Evolutionary conservation across 257 asterid species (phyloP), one percentile per base, ranked within the genome.

Genomic region (Solanum medicagineum): DNA sequence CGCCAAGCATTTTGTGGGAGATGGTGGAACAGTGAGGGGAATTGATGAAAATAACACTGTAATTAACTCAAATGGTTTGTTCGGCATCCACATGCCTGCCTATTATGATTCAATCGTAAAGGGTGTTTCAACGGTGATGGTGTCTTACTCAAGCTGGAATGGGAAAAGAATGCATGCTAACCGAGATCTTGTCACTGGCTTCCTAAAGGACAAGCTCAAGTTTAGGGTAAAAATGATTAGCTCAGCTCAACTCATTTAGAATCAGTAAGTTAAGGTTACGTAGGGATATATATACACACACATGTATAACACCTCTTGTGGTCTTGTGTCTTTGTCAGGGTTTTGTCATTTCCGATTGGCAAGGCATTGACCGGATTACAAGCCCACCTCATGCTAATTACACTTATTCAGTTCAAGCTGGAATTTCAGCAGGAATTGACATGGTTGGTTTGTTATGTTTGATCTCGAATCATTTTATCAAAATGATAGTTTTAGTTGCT

Each of bases 1-100:
- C 7, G 90, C 92, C 26, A 89, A 89, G 65, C 90, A 89, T 36
- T 89, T 84, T 69, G 90, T 89, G 13, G 92, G 90, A 8, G 92
- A 89, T 80, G 92, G 92, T 7, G 92, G 92, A 6, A 89, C 92
- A 1, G 69, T 53, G 22, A 87, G 65, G 6, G 90, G 92, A 22
- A 89, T 86, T 51, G 86, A 89, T 60, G 90, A 87, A 85, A 82
- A 87, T 32, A 79, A 87, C 44, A 89, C 90, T 4, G 51, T 89
- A 57, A 84, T 69, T 36, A 85, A 82, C 71, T 65, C 87, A 86
- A n/a, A 86, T 10, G 88, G 81, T 12, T 85, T 89, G 69, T 54
- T 55, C 10, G 80, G 44, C 19, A 89, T 89, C 70, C 92, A 89
- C 80, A 86, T 89, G 90, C 90, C 92, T 36, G 90, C 81, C 24